Evolutionary conservation across 306 rosid species (phyloP).

Genomic region (Vicia villosa): DNA sequence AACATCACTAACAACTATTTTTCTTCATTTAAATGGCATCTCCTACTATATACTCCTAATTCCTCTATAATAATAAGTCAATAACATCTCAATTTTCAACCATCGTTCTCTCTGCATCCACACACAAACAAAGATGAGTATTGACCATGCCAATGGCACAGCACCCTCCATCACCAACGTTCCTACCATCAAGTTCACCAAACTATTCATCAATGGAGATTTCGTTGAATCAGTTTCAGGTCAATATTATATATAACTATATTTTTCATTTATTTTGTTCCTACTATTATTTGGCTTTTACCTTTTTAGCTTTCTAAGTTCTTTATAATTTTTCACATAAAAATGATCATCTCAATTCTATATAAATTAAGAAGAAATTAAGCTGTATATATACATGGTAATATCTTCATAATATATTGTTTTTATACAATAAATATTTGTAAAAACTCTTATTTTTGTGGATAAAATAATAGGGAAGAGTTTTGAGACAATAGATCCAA

Average conservation of each 20-base stretch:
- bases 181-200: slow-evolving; percentile 67
- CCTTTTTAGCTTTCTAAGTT: neutral
- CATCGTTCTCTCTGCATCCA: neutral
- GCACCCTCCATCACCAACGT: neutral
- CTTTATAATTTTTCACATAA: no score
- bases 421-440: no score
- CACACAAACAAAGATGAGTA: neutral
- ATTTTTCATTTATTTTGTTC: neutral
- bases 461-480: slow-evolving; percentile 78
- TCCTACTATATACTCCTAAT: no score
- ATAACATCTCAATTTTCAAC: neutral
- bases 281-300: neutral
- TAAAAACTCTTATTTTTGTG: no score
- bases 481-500: slow-evolving; percentile 82
- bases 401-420: no score
- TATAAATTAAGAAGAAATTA: no score
- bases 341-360: no score
- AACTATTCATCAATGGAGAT: slow-evolving; percentile 81
- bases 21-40: no score
- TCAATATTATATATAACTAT: slow-evolving; percentile 2
- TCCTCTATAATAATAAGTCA: neutral
- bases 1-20: no score
- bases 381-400: no score
- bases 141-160: neutral
- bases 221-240: slow-evolving; percentile 78